These are phyloP conservation scores for Nakazawaea anatomiae DNA, from an alignment of 805 yeast species.

Conservation along the genomic window DNA sequence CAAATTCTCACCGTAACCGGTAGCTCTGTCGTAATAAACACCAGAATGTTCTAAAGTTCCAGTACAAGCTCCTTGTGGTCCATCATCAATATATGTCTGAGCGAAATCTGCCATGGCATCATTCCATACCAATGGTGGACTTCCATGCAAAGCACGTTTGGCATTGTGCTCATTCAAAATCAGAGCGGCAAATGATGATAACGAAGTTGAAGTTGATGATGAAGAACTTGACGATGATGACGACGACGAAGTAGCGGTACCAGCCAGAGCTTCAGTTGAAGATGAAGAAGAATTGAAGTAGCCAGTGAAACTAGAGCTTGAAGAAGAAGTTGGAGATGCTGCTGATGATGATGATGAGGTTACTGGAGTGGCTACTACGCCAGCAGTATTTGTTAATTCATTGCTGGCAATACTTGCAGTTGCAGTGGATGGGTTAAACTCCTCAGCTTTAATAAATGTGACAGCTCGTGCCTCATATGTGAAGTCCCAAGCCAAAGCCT, in stretches of 20 bases:
- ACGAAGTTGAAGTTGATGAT: conserved; percentile 12
- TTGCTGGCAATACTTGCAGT: not conserved
- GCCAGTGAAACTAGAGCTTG: conserved; percentile 4
- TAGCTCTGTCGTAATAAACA: conserved; percentile 31
- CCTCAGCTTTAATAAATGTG: not conserved
- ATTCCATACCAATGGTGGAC: conserved; percentile 44
- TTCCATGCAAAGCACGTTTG: conserved; percentile 42
- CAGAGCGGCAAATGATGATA: conserved; percentile 18
- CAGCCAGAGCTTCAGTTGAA: conserved; percentile 2
- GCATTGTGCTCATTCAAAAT: conserved; percentile 52
- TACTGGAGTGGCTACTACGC: no score
- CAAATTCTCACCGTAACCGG: conserved; percentile 71
- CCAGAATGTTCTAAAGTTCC: conserved; percentile 50
- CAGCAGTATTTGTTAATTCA: no score
- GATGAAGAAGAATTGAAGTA: conserved; percentile 7
- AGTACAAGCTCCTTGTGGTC: conserved; percentile 39
- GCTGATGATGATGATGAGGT: no score
- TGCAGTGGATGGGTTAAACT: not conserved
- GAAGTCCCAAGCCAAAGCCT: not conserved
- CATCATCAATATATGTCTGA: conserved; percentile 36
- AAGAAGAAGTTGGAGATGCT: conserved; percentile 11
- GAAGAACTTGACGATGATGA: conserved; percentile 12
- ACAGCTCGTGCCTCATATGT: not conserved
- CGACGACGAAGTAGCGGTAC: conserved; percentile 14
- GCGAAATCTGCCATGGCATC: conserved; percentile 41